These are phyloP conservation scores for Hura crepitans DNA, from an alignment of 441 rosid genomes.

Conservation along the genomic window DNA sequence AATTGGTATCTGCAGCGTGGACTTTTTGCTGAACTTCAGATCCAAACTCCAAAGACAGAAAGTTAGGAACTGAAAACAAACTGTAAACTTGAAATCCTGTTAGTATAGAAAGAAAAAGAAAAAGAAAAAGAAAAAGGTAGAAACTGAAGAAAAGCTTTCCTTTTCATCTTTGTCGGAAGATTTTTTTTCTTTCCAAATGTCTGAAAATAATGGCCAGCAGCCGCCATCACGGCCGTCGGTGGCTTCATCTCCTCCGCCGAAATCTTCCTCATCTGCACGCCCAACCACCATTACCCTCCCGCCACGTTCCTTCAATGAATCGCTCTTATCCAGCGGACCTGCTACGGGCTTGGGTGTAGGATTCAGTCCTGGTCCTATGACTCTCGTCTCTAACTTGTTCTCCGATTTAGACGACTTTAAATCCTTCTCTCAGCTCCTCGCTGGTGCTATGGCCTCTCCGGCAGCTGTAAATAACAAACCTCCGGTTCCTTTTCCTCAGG, in stretches of 20 bases:
- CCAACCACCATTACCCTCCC: slow-evolving; percentile 65
- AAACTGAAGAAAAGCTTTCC: background rate
- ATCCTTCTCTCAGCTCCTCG: slow-evolving; percentile 85
- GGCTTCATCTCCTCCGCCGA: slow-evolving; percentile 20
- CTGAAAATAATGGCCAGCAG: slow-evolving; percentile 14
- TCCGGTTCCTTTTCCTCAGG: slow-evolving; percentile 13
- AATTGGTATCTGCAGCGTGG: slow-evolving; percentile 14
- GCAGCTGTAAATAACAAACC: slow-evolving; percentile 22
- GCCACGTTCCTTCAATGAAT: slow-evolving; percentile 52
- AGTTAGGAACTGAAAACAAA: background rate
- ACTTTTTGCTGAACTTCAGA: slow-evolving; percentile 21
- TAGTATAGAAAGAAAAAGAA: background rate
- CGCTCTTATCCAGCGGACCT: slow-evolving; percentile 38
- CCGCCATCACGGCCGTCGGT: background rate
- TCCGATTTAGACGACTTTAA: slow-evolving; percentile 66
- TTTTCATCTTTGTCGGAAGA: background rate
- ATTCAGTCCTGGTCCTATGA: slow-evolving; percentile 93
- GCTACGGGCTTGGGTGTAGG: slow-evolving; percentile 27
- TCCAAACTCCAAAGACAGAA: slow-evolving; percentile 9
- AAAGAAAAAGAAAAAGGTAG: too few species aligned
- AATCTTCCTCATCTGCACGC: slow-evolving; percentile 33
- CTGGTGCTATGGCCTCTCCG: slow-evolving; percentile 75
- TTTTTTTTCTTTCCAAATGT: slow-evolving; percentile 17
- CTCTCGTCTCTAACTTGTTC: slow-evolving; percentile 70
- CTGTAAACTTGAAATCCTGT: too few species aligned